phyloP scores from a whole-genome alignment of 306 rosid species.

The Dalbergia cultrata region DNA sequence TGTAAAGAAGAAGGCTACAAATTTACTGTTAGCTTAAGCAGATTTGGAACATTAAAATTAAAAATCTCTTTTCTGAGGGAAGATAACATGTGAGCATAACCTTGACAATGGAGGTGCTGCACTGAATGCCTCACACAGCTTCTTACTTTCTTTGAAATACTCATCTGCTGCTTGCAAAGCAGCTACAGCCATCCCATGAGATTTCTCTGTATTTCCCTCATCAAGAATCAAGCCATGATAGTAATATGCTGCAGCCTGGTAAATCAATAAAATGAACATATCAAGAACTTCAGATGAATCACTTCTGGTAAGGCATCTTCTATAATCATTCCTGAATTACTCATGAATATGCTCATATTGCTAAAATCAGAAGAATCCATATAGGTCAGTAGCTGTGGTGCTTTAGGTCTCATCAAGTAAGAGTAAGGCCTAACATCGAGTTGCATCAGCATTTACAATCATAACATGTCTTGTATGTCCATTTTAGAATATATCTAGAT shows the following conservation, averaged over 20 bases:
- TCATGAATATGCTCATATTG: not conserved
- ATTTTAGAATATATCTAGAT: no score
- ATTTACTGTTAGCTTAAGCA: not conserved
- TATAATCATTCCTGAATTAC: not conserved
- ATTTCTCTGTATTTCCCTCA: slow-evolving; percentile 97
- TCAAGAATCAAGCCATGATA: slow-evolving; percentile 98
- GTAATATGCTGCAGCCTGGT: slow-evolving; percentile 97
- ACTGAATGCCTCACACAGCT: slow-evolving; percentile 80
- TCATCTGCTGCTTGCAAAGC: slow-evolving; percentile 98
- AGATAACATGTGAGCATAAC: slow-evolving; percentile 49
- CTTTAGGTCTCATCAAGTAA: no score
- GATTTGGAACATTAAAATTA: slow-evolving; percentile 14
- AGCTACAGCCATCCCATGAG: slow-evolving; percentile 98
- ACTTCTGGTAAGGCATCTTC: slow-evolving; percentile 17
- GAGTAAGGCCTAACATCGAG: no score
- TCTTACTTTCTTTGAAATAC: slow-evolving; percentile 96
- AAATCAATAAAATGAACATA: slow-evolving; percentile 35
- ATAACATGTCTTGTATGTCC: no score
- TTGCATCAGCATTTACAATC: no score
- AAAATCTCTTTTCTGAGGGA: not conserved
- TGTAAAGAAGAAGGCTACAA: not conserved
- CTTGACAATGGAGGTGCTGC: slow-evolving; percentile 85
- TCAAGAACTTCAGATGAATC: slow-evolving; percentile 33
- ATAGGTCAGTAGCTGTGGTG: no score
- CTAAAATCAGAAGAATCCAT: no score